phyloP scores from a whole-genome alignment of 2,329 filamentous ascomycete species.

The Colletotrichum sp. region DNA sequence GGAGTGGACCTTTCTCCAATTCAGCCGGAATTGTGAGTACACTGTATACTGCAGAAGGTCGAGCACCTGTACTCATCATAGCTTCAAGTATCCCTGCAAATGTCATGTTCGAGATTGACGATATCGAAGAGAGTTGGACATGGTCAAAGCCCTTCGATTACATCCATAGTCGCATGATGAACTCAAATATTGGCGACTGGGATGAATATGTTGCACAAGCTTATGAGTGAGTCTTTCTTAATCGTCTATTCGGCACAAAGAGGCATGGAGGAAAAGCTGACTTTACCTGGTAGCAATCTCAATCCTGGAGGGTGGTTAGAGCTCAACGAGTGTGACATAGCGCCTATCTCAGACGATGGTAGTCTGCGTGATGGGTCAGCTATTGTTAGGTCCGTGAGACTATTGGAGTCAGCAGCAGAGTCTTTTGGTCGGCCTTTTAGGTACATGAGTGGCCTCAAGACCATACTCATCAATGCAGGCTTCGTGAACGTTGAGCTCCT shows the following conservation, averaged over 20 bases:
- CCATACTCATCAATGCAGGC: conserved; percentile 53
- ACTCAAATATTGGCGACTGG: conserved; percentile 30
- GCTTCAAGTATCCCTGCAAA: neutral
- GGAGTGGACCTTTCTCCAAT: conserved; percentile 19
- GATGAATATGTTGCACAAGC: conserved; percentile 39
- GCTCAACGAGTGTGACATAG: neutral
- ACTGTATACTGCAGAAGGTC: neutral
- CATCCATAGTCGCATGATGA: conserved; percentile 23
- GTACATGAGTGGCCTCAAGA: conserved; percentile 16
- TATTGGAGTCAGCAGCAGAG: neutral
- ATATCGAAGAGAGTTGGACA: conserved; percentile 37
- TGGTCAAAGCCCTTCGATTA: conserved; percentile 37
- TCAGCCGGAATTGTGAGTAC: conserved; percentile 29
- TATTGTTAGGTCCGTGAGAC: neutral
- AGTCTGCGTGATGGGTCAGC: neutral
- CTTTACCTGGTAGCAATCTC: conserved; percentile 17
- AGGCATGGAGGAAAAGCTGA: neutral
- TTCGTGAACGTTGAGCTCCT: conserved; percentile 57
- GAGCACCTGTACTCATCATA: neutral
- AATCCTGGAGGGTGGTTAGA: neutral
- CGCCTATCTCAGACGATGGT: neutral
- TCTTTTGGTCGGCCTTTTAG: neutral
- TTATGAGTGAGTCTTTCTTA: neutral
- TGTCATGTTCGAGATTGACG: conserved; percentile 45
- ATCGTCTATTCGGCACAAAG: neutral